These are phyloP conservation scores for Blumeria hordei DNA, from an alignment of 2,329 filamentous ascomycete genomes.

Conservation along the genomic window DNA sequence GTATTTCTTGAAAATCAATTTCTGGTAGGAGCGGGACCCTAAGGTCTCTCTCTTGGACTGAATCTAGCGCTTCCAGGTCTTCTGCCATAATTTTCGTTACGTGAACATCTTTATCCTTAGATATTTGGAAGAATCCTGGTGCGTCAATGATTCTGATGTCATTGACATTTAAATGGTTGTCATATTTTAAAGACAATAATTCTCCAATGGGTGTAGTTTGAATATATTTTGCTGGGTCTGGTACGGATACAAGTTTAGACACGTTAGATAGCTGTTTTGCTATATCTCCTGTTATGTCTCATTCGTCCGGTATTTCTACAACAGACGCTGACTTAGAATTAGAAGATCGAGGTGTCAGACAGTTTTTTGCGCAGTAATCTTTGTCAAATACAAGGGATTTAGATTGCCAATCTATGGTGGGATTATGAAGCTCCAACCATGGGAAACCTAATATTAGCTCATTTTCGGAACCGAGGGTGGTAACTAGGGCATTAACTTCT, in stretches of 20 bases:
- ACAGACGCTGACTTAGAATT: background rate
- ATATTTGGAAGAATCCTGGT: background rate
- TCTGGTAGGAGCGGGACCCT: background rate
- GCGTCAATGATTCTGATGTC: background rate
- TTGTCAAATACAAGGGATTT: background rate
- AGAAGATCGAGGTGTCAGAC: background rate
- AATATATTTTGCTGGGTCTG: too few relatives aligned
- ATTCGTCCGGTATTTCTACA: background rate
- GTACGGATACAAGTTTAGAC: too few relatives aligned
- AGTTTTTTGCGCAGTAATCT: background rate
- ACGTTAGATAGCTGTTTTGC: too few relatives aligned
- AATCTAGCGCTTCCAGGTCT: background rate
- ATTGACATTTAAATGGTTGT: background rate
- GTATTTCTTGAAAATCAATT: background rate
- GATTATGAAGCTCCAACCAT: background rate
- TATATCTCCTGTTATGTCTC: too few relatives aligned
- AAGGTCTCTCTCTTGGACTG: background rate
- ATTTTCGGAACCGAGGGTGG: background rate
- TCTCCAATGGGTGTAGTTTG: too few relatives aligned
- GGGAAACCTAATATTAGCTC: background rate
- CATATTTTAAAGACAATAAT: background rate
- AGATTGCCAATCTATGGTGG: too few relatives aligned
- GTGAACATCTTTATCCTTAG: background rate
- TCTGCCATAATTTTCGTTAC: background rate
- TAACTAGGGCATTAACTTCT: background rate